phyloP scores from a whole-genome alignment of 1,139 yeast species.

The Magnusiomyces suaveolens region DNA sequence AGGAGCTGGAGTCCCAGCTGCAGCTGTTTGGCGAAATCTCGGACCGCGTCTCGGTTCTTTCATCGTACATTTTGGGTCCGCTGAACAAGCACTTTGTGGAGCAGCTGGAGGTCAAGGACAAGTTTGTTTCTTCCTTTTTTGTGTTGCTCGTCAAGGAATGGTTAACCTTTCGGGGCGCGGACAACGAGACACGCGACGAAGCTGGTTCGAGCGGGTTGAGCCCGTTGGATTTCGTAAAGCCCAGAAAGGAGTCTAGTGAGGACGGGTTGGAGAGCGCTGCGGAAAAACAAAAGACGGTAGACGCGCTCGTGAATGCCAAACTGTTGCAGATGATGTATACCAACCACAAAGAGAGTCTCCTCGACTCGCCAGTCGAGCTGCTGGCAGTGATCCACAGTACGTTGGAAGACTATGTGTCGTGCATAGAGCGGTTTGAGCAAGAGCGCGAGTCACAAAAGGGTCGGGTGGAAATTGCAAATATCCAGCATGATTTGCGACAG shows the following conservation, averaged over 20 bases:
- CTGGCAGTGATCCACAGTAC: constrained; percentile 47
- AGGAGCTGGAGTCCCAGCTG: constrained; percentile 8
- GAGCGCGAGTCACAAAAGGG: neutral
- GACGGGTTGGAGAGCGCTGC: too few species aligned
- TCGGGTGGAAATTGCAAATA: constrained; percentile 3
- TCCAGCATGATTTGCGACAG: neutral
- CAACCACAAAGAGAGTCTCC: constrained; percentile 49
- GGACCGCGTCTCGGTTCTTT: constrained; percentile 38
- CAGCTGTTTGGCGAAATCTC: constrained; percentile 43
- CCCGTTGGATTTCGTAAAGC: constrained; percentile 16
- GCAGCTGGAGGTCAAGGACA: constrained; percentile 33
- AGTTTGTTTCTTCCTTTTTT: constrained; percentile 42
- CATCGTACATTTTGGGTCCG: constrained; percentile 36
- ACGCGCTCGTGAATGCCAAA: constrained; percentile 51
- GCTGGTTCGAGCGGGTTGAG: constrained; percentile 40
- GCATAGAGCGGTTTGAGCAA: constrained; percentile 13
- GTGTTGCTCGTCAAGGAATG: constrained; percentile 49
- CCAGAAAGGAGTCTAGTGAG: constrained; percentile 1
- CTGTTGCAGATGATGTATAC: constrained; percentile 55
- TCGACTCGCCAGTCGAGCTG: constrained; percentile 54
- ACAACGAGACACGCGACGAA: constrained; percentile 31
- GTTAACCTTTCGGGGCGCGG: constrained; percentile 33
- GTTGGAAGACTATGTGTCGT: constrained; percentile 27
- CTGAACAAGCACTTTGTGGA: neutral
- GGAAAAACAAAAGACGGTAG: constrained; percentile 43